phyloP scores from a whole-genome alignment of 148 eudicot genomes.

The Chenopodium album region DNA sequence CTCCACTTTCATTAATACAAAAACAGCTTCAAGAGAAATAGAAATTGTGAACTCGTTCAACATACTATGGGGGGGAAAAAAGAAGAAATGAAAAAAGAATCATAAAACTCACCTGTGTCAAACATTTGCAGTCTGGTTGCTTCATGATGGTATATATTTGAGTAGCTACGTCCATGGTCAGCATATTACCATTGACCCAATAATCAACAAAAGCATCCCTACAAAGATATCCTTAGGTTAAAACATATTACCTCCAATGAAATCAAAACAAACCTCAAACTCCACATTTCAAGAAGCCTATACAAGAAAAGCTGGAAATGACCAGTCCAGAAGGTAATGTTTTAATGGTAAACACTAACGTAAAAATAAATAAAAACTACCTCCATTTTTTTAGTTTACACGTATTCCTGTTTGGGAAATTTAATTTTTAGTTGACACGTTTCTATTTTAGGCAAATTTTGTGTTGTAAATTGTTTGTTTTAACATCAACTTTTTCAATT shows the following conservation, averaged over 20 bases:
- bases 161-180: conserved; percentile 72
- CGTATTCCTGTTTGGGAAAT: too few species aligned
- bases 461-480: too few species aligned
- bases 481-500: too few species aligned
- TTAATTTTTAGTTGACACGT: too few species aligned
- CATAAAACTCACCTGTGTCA: conserved; percentile 55
- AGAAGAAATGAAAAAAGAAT: background rate
- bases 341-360: too few species aligned
- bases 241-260: background rate
- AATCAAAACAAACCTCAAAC: background rate
- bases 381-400: too few species aligned
- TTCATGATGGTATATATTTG: conserved; percentile 78
- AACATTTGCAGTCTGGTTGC: conserved; percentile 61
- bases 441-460: too few species aligned
- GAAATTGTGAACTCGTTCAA: background rate
- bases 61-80: too few species aligned
- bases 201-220: conserved; percentile 95
- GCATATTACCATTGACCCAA: conserved; percentile 87
- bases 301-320: background rate
- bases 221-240: conserved; percentile 15
- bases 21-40: background rate
- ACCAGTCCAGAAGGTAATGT: background rate
- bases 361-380: too few species aligned
- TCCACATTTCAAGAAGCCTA: background rate
- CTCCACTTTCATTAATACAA: background rate